Conservation (phyloP, 1,139 yeast species). For the Candida sanyaensis region DNA sequence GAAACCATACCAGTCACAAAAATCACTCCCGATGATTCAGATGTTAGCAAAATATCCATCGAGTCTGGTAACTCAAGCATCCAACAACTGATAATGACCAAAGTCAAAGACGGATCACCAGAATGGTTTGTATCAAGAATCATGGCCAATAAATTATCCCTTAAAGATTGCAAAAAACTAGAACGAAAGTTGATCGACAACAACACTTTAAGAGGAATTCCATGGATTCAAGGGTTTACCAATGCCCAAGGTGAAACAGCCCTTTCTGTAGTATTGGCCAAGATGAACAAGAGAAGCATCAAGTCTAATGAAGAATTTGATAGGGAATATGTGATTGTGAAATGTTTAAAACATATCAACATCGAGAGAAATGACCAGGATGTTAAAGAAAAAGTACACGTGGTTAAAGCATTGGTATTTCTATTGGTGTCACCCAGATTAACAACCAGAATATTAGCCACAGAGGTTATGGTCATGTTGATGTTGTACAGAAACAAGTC, state of each 20-base stretch:
- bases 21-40: slow-evolving; percentile 5
- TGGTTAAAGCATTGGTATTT: slow-evolving; percentile 37
- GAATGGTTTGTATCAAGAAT: slow-evolving; percentile 45
- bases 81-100: slow-evolving; percentile 4
- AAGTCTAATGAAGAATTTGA: slow-evolving; percentile 50
- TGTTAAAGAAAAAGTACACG: slow-evolving; percentile 29
- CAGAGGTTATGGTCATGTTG: slow-evolving; percentile 44
- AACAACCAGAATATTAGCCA: slow-evolving; percentile 42
- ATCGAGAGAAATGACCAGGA: slow-evolving; percentile 12
- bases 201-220: slow-evolving; percentile 18
- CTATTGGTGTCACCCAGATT: slow-evolving; percentile 45
- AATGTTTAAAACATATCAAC: slow-evolving; percentile 35
- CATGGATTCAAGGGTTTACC: slow-evolving; percentile 38
- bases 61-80: slow-evolving; percentile 10
- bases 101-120: slow-evolving; percentile 41
- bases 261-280: slow-evolving; percentile 38
- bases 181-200: slow-evolving; percentile 34
- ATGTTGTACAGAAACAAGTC: slow-evolving; percentile 28
- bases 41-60: slow-evolving; percentile 9
- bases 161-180: slow-evolving; percentile 37
- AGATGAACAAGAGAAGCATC: slow-evolving; percentile 45
- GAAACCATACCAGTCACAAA: slow-evolving; percentile 9
- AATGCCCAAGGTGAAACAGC: slow-evolving; percentile 50
- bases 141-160: slow-evolving; percentile 34
- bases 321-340: slow-evolving; percentile 39